These are phyloP conservation scores for Pyrenophora seminiperda DNA, from an alignment of 2,329 filamentous ascomycete genomes.

Conservation along the genomic window DNA sequence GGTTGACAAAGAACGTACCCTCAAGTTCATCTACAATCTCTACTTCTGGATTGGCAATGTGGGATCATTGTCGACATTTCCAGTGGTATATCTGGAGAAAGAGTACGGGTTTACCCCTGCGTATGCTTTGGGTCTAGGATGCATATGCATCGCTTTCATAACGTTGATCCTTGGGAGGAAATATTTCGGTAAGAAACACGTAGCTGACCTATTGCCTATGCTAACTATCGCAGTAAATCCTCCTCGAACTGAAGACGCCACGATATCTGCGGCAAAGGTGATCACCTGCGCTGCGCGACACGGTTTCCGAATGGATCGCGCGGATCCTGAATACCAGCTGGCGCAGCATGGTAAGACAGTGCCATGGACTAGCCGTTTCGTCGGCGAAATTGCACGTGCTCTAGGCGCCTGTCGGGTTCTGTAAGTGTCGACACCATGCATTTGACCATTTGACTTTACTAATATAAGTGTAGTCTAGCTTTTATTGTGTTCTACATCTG, in stretches of 20 bases:
- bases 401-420: constrained; percentile 42
- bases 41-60: constrained; percentile 61
- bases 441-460: background rate
- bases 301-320: constrained; percentile 34
- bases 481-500: constrained; percentile 46
- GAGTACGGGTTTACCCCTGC: constrained; percentile 70
- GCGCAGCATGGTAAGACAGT: constrained; percentile 28
- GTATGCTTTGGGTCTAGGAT: constrained; percentile 65
- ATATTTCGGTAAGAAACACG: background rate
- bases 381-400: constrained; percentile 37
- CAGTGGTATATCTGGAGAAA: constrained; percentile 70
- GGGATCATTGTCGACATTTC: constrained; percentile 67
- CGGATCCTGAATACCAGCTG: constrained; percentile 34
- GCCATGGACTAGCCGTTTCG: constrained; percentile 33
- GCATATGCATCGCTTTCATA: constrained; percentile 66
- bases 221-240: constrained; percentile 12
- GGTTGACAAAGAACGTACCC: constrained; percentile 40
- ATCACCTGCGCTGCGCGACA: constrained; percentile 34
- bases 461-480: constrained; percentile 20
- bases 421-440: background rate
- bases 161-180: constrained; percentile 52
- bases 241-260: constrained; percentile 29
- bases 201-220: background rate
- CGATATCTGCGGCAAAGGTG: constrained; percentile 34
- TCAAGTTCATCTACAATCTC: constrained; percentile 49